phyloP scores from a whole-genome alignment of 2,329 filamentous ascomycete genomes.

The Aspergillus calidoustus region DNA sequence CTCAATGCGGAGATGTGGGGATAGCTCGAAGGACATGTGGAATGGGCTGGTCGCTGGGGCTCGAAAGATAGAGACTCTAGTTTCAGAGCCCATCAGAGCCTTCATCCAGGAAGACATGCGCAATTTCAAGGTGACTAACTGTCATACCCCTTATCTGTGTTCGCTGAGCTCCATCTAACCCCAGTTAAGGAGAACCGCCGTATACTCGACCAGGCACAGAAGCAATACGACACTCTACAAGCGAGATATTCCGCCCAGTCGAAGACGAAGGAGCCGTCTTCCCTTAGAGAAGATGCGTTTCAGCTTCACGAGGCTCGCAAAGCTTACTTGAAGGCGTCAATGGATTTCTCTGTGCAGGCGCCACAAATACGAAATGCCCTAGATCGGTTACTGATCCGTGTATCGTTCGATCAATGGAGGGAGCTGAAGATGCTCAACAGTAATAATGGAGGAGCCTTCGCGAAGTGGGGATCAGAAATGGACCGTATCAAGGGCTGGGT shows the following conservation, averaged over 20 bases:
- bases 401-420: slow-evolving; percentile 86
- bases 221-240: slow-evolving; percentile 79
- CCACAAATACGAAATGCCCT: slow-evolving; percentile 83
- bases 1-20: slow-evolving; percentile 81
- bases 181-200: slow-evolving; percentile 67
- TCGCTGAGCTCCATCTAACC: slow-evolving; percentile 22
- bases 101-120: slow-evolving; percentile 82
- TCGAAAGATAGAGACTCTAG: slow-evolving; percentile 75
- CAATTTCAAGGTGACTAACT: slow-evolving; percentile 68
- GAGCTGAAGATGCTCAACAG: slow-evolving; percentile 79
- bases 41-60: slow-evolving; percentile 72
- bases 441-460: slow-evolving; percentile 63
- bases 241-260: slow-evolving; percentile 81
- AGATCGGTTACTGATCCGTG: slow-evolving; percentile 82
- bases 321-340: slow-evolving; percentile 84
- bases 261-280: slow-evolving; percentile 91
- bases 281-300: slow-evolving; percentile 92
- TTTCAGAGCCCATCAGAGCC: slow-evolving; percentile 78
- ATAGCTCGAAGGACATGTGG: slow-evolving; percentile 89
- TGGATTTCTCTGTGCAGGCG: slow-evolving; percentile 90
- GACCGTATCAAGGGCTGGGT: slow-evolving; percentile 92
- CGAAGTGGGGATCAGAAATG: slow-evolving; percentile 77
- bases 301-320: slow-evolving; percentile 91
- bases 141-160: slow-evolving; percentile 5
- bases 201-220: slow-evolving; percentile 77